phyloP scores from a whole-genome alignment of 2,329 filamentous ascomycete genomes.

The Talaromyces sp. region DNA sequence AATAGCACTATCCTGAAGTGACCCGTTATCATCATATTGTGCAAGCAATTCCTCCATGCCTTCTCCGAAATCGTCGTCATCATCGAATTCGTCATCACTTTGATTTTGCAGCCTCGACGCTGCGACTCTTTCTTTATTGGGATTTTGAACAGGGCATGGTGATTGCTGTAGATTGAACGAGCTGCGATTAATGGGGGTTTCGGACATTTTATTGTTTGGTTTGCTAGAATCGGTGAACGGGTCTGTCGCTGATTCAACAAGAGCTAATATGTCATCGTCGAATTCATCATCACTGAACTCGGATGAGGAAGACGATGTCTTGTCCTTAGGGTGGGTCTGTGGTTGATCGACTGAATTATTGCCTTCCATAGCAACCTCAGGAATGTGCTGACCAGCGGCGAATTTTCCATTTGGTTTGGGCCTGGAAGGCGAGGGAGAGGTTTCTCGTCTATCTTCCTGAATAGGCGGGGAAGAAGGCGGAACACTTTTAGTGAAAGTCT shows the following conservation, averaged over 20 bases:
- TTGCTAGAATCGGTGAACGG: conserved; percentile 17
- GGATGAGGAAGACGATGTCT: conserved; percentile 26
- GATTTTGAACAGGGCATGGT: neutral
- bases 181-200: neutral
- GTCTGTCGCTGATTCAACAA: conserved; percentile 29
- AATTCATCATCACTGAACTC: conserved; percentile 46
- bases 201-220: neutral
- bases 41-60: conserved; percentile 52
- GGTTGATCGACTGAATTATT: conserved; percentile 7
- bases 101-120: conserved; percentile 11
- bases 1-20: conserved; percentile 11
- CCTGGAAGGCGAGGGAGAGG: conserved; percentile 27
- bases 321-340: conserved; percentile 7
- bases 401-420: conserved; percentile 3
- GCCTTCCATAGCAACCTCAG: conserved; percentile 8
- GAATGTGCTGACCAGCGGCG: conserved; percentile 6
- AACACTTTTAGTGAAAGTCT: conserved; percentile 23
- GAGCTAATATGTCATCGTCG: conserved; percentile 40
- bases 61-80: conserved; percentile 57
- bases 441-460: conserved; percentile 24
- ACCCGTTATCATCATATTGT: conserved; percentile 44
- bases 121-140: conserved; percentile 3
- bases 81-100: conserved; percentile 55
- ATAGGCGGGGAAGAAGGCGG: conserved; percentile 42
- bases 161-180: neutral